Evolutionary conservation across 805 yeast genomes (phyloP).

Genomic region (Starmerella bacillaris): DNA sequence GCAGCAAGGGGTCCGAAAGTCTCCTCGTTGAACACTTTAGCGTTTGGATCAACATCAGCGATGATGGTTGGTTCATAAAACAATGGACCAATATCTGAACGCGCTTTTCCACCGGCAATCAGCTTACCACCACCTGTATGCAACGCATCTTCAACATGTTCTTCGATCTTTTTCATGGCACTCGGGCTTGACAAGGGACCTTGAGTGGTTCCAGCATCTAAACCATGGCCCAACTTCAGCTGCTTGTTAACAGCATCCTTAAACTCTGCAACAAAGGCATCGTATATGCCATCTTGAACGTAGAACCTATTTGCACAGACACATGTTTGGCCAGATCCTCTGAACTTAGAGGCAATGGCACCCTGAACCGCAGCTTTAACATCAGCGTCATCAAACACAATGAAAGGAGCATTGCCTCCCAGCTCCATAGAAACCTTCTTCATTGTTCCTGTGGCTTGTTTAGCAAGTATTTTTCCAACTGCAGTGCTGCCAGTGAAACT

Average conservation of each 20-base stretch:
- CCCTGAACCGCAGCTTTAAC: slow-evolving; percentile 49
- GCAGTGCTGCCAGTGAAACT: slow-evolving; percentile 67
- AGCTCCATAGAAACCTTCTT: slow-evolving; percentile 58
- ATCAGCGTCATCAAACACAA: slow-evolving; percentile 58
- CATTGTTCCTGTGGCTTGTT: slow-evolving; percentile 39
- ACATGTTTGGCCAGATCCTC: slow-evolving; percentile 70
- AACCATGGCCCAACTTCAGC: slow-evolving; percentile 45
- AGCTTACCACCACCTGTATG: slow-evolving; percentile 42
- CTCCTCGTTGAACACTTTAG: slow-evolving; percentile 47
- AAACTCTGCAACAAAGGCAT: slow-evolving; percentile 36
- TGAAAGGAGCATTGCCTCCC: slow-evolving; percentile 69
- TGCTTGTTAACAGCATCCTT: slow-evolving; percentile 27
- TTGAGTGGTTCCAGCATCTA: slow-evolving; percentile 41
- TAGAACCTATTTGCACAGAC: slow-evolving; percentile 60
- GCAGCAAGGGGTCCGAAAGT: slow-evolving; percentile 74
- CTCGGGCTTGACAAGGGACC: slow-evolving; percentile 57
- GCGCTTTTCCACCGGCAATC: slow-evolving; percentile 40
- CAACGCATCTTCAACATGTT: slow-evolving; percentile 50
- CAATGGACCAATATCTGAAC: slow-evolving; percentile 38
- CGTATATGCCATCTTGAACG: slow-evolving; percentile 48
- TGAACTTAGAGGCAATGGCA: slow-evolving; percentile 46
- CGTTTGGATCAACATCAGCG: slow-evolving; percentile 38
- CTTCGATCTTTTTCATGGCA: slow-evolving; percentile 42
- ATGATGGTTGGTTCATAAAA: slow-evolving; percentile 56
- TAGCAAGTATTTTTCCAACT: slow-evolving; percentile 51